These are phyloP conservation scores for Penicillium crustosum DNA, from an alignment of 2,329 filamentous ascomycete species.

Conservation along the genomic window DNA sequence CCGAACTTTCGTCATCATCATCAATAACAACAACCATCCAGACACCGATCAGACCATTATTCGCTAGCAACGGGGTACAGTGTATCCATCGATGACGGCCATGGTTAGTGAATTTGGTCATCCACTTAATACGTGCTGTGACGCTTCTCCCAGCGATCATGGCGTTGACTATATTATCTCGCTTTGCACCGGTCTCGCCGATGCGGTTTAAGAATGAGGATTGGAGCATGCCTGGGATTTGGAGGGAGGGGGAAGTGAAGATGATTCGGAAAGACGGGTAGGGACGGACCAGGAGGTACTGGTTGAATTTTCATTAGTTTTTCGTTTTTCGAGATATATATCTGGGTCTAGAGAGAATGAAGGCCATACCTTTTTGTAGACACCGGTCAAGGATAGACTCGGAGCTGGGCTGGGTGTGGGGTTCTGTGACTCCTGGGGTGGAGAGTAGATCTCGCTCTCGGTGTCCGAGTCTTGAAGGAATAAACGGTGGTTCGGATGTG, in stretches of 20 bases:
- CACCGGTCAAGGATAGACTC: slow-evolving; percentile 37
- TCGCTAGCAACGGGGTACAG: slow-evolving; percentile 69
- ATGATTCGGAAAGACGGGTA: slow-evolving; percentile 65
- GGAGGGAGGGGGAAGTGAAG: slow-evolving; percentile 66
- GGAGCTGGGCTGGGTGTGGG: not conserved
- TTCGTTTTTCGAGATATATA: no score
- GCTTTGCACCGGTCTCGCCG: slow-evolving; percentile 51
- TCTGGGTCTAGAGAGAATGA: not conserved
- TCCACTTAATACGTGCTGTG: slow-evolving; percentile 72
- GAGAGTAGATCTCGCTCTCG: slow-evolving; percentile 7
- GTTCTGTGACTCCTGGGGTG: not conserved
- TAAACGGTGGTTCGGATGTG: slow-evolving; percentile 12
- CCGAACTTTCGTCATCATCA: slow-evolving; percentile 50
- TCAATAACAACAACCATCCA: slow-evolving; percentile 78
- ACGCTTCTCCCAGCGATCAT: slow-evolving; percentile 68
- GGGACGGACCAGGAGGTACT: slow-evolving; percentile 53
- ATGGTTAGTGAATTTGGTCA: slow-evolving; percentile 53
- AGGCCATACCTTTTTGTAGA: slow-evolving; percentile 57
- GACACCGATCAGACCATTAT: slow-evolving; percentile 67
- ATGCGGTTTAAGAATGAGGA: slow-evolving; percentile 50
- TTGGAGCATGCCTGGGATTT: slow-evolving; percentile 66
- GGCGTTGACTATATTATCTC: slow-evolving; percentile 56
- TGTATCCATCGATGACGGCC: slow-evolving; percentile 75
- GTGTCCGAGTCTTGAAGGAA: slow-evolving; percentile 17
- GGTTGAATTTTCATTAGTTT: not conserved